Evolutionary conservation across 1,284 basidiomycete genomes (phyloP), one percentile per base, ranked within the genome.

Genomic region (Tetrapyrgos nigripes): DNA sequence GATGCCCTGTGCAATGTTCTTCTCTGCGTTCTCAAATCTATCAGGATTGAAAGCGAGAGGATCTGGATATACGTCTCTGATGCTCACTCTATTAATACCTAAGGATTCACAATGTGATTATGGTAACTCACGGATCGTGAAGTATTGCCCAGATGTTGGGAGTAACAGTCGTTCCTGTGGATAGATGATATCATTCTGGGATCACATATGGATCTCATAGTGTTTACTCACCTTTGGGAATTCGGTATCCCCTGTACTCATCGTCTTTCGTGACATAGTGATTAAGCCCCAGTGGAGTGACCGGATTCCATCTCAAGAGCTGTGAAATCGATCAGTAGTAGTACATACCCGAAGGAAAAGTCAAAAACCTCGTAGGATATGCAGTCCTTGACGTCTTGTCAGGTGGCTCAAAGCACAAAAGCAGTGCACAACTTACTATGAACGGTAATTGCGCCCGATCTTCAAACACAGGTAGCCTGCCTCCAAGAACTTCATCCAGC

Each of bases 281-380:
- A 17, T 70, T 73, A n/a, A 80, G 49, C 8, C 74, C 75, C 50
- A 80, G 57, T 29, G 79, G 77, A 14, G 73, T 66, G n/a, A 76
- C 72, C n/a, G 79, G 79, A 62, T 79, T 75, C 80, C 79, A 81
- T 52, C 79, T 68, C 6, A 81, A 63, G 29, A 74, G 69, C 68
- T 76, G 59, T 51, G 33, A 60, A 2, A 33, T 51, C 37, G 58
- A 62, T 26, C 52, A 27, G 29, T 58, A 24, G 19, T 24, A 11
- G 0, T 55, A 49, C 10, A 50, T 57, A 21, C 10, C 14, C 13
- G 33, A 45, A 27, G 27, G 31, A 14, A 21, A 4, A 14, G 23
- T 35, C 23, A 53, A 47, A 13, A 23, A 73, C 68, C 60, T 77
- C 77, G 61, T 69, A 73, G 55, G 75, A 76, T 28, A 79, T 62